Evolutionary conservation across 176 grass and related monocot species (phyloP).

Genomic region (sorghum (Sorghum bicolor)): Sorghum_bicolor_NCBIv3 NC_012875.2:61084001-61084500

Average conservation of each 20-base stretch:
- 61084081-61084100: neutral
- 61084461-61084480: conserved; percentile 84
- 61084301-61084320: conserved; percentile 80
- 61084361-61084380: conserved; percentile 89
- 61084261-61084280: conserved; percentile 55
- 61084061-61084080: neutral
- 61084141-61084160: neutral
- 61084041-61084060: neutral
- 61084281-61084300: conserved; percentile 89
- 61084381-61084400: conserved; percentile 96
- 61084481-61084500: conserved; percentile 92
- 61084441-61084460: conserved; percentile 78
- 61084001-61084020: conserved; percentile 84
- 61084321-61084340: conserved; percentile 76
- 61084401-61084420: conserved; percentile 88
- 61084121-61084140: neutral
- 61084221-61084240: conserved; percentile 43
- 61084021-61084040: conserved; percentile 32
- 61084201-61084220: neutral
- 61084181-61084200: neutral
- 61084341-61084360: conserved; percentile 92
- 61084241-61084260: conserved; percentile 72
- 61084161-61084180: neutral
- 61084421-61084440: conserved; percentile 93
- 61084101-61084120: neutral